Evolutionary conservation across 495 filamentous ascomycete genomes (phyloP).

Genomic region (Oidiodendron maius): DNA sequence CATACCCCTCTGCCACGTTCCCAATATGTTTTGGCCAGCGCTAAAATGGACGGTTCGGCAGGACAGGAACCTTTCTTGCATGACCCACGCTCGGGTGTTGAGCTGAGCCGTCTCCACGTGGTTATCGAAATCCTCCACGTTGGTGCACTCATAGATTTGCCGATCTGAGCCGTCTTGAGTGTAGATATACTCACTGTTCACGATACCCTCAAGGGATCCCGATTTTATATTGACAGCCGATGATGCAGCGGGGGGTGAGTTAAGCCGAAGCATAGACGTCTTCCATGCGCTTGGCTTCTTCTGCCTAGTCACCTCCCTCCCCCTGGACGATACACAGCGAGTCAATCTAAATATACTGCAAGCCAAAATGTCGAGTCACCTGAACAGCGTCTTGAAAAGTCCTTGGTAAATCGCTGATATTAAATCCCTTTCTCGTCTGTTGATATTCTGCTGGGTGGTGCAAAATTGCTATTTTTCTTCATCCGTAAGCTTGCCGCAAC

Average conservation of each 20-base stretch:
- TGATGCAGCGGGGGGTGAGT: slow-evolving; percentile 29
- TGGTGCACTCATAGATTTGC: slow-evolving; percentile 8
- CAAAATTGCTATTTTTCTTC: neutral
- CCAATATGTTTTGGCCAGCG: slow-evolving; percentile 31
- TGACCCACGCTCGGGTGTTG: slow-evolving; percentile 33
- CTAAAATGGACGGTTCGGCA: slow-evolving; percentile 36
- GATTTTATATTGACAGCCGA: slow-evolving; percentile 14
- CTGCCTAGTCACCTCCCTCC: neutral
- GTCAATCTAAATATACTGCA: slow-evolving; percentile 3
- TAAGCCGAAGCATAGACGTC: slow-evolving; percentile 29
- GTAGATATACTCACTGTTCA: neutral
- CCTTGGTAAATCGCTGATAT: neutral
- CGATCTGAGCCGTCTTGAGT: neutral
- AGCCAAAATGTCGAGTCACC: neutral
- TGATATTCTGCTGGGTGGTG: neutral
- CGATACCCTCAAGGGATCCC: slow-evolving; percentile 21
- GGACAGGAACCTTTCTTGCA: slow-evolving; percentile 35
- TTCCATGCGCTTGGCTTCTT: slow-evolving; percentile 14
- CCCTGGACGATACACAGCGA: slow-evolving; percentile 22
- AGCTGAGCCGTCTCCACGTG: slow-evolving; percentile 28
- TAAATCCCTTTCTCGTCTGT: slow-evolving; percentile 10
- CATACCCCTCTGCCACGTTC: slow-evolving; percentile 35
- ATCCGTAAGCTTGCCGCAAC: neutral
- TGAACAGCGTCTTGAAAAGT: slow-evolving; percentile 5
- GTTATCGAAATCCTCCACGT: slow-evolving; percentile 26